Evolutionary conservation across 352 stramenopile genomes (phyloP), one percentile per base, ranked within the genome.

Genomic region (Plasmopara viticola): DNA sequence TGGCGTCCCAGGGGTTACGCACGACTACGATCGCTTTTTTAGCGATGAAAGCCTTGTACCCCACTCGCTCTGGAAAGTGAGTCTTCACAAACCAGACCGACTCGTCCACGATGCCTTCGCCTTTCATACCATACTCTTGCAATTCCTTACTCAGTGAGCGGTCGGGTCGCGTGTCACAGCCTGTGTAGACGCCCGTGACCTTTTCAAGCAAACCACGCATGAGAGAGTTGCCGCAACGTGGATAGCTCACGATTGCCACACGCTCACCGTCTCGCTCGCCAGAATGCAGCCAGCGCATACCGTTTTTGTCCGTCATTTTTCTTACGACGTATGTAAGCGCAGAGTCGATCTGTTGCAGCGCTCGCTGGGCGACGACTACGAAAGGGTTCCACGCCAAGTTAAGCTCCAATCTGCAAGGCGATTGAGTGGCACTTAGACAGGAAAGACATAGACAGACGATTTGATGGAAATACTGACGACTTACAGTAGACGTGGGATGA

Each of bases 81-180:
- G 95, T 98, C 77, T 99, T 99, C 15, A 99, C 94, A 56, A 98
- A 94, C 65, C 86, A 90, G n/a, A 98, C 92, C 12, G 79, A 85
- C 10, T 97, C 87, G 53, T 98, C 90, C 34, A 97, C 86, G 33
- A 98, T 76, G n/a, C 95, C 96, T 70, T 93, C 84, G 46, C 84
- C 87, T 64, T 96, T 89, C 77, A 96, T 93, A 49, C 89, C 89
- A 64, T 86, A 95, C 34, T 87, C 65, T 48, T 91, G 73, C 47
- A 97, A 64, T 56, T 93, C 88, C 51, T 88, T 72, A 33, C 87
- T 97, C 5, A 98, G 72, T 20, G 88, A 87, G 8, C 95, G 87
- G 71, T 98, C 93, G 6, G 95, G 95, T 9, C 92, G 79, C 6
- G 95, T 99, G 65, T 99, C 96, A 56, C 89, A 98, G 20, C 96